Conservation (phyloP, 2,329 filamentous ascomycete species). For the Ophiostoma sp. region DNA sequence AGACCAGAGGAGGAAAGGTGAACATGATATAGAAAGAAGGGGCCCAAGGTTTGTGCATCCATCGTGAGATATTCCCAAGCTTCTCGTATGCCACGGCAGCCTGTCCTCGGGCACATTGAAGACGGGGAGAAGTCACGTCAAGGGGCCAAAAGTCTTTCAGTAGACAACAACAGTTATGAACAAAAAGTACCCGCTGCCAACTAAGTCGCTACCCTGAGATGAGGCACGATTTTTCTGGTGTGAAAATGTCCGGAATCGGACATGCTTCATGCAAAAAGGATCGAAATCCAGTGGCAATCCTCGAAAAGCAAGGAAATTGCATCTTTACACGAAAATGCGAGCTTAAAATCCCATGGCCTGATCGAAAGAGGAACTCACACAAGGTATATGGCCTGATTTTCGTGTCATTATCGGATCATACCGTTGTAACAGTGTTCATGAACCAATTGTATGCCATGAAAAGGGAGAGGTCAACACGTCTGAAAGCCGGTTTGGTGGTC, state of each 20-base stretch:
- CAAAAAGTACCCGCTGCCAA: not conserved
- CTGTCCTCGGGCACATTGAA: not conserved
- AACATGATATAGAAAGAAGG: not conserved
- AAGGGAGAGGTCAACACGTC: not conserved
- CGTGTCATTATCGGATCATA: conserved; percentile 4
- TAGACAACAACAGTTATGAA: not conserved
- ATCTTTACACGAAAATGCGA: not conserved
- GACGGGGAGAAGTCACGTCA: not conserved
- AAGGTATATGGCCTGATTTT: not conserved
- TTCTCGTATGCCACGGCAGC: not conserved
- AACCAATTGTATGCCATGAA: not conserved
- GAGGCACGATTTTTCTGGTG: not conserved
- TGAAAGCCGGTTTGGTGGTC: not conserved
- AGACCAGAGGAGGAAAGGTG: not conserved
- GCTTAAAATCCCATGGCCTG: not conserved
- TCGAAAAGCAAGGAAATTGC: not conserved
- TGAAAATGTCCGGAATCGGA: not conserved
- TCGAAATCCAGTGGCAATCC: not conserved
- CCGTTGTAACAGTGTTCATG: not conserved
- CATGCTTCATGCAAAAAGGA: not conserved
- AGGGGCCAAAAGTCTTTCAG: not conserved
- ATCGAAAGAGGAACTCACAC: not conserved
- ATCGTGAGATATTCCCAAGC: not conserved
- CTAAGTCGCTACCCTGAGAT: not conserved
- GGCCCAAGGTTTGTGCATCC: not conserved